These are phyloP conservation scores for Malus sieversii DNA, from an alignment of 306 rosid genomes.

Conservation along the genomic window DNA sequence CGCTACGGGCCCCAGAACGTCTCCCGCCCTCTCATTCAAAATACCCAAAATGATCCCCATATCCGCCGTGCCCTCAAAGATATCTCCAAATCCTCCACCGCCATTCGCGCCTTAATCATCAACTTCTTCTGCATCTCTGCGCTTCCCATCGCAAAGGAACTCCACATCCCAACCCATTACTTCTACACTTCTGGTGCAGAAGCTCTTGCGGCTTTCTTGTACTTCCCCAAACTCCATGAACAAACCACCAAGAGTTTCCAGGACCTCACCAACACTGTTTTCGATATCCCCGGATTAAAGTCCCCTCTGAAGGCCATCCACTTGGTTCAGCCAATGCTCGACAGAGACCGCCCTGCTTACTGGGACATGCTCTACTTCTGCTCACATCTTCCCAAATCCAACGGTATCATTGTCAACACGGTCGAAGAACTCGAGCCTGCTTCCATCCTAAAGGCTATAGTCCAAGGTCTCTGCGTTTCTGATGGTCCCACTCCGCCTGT, in stretches of 20 bases:
- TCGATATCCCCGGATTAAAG: slow-evolving; percentile 7
- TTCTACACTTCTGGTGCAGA: slow-evolving; percentile 23
- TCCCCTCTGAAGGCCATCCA: background rate
- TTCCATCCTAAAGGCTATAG: background rate
- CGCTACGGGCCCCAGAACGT: background rate
- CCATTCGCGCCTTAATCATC: slow-evolving; percentile 19
- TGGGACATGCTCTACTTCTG: background rate
- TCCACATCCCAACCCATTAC: slow-evolving; percentile 18
- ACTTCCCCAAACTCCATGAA: background rate
- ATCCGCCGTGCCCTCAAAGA: background rate
- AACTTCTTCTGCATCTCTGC: slow-evolving; percentile 18
- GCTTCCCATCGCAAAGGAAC: background rate
- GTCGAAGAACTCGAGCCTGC: slow-evolving; percentile 21
- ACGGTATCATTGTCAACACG: slow-evolving; percentile 14
- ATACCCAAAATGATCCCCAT: background rate
- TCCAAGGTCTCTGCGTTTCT: slow-evolving; percentile 8
- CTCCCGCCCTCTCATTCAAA: background rate
- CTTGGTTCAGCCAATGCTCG: background rate
- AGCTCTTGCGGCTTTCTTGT: slow-evolving; percentile 2
- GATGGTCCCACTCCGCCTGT: slow-evolving; percentile 15
- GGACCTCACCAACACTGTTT: background rate
- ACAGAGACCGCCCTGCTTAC: slow-evolving; percentile 3
- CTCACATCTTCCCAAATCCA: background rate
- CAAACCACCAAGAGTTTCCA: slow-evolving; percentile 1
- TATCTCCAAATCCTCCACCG: background rate